Evolutionary conservation across 169 alveolate genomes (phyloP).

Genomic region (Perkinsus chesapeaki): DNA sequence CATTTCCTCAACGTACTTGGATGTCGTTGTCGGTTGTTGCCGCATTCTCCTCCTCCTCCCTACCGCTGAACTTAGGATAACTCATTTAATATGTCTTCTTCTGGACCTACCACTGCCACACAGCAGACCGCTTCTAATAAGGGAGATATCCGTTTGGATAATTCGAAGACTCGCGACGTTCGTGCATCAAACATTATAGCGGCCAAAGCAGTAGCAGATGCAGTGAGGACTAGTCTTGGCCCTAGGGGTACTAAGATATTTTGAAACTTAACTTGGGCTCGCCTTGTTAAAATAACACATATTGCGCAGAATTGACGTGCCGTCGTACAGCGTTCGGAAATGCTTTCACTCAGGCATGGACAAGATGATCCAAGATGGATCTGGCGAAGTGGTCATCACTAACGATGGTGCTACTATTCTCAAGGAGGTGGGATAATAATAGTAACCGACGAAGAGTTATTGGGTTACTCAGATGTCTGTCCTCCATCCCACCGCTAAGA

Average conservation of each 20-base stretch:
- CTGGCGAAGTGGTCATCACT: slow-evolving; percentile 94
- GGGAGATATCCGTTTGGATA: not conserved
- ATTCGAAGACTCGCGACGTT: slow-evolving; percentile 53
- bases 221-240: slow-evolving; percentile 96
- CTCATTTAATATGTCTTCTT: not conserved
- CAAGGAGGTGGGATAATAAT: slow-evolving; percentile 51
- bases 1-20: not conserved
- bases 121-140: not conserved
- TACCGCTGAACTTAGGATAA: not conserved
- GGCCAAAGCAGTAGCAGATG: slow-evolving; percentile 91
- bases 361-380: slow-evolving; percentile 95
- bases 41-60: not conserved
- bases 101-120: not conserved
- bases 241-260: slow-evolving; percentile 62
- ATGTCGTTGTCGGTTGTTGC: not conserved
- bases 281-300: too few relatives aligned
- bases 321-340: not conserved
- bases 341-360: slow-evolving; percentile 88
- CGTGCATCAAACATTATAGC: slow-evolving; percentile 68
- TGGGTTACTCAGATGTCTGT: slow-evolving; percentile 62
- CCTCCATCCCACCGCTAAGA: slow-evolving; percentile 95
- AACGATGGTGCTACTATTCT: slow-evolving; percentile 99
- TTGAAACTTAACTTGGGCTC: too few relatives aligned
- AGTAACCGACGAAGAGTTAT: not conserved
- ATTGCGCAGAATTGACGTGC: too few relatives aligned